phyloP scores from a whole-genome alignment of 371 early-diverging fungal genomes.

The Mucor circinelloides region DNA sequence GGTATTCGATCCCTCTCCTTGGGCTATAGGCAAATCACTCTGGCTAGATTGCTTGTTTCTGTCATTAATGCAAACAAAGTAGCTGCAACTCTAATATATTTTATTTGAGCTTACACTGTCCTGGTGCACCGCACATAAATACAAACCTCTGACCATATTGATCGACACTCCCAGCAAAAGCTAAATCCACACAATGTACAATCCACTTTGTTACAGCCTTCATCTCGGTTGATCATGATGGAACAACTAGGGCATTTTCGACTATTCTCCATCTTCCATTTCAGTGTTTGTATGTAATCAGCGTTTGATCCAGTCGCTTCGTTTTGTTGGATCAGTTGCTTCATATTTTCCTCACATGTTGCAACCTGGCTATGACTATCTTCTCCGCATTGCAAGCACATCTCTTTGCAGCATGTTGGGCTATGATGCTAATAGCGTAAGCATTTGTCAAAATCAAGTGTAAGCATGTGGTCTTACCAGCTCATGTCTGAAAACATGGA shows the following conservation, averaged over 20 bases:
- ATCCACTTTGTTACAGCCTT: conserved; percentile 76
- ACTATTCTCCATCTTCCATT: conserved; percentile 55
- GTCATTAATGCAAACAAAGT: conserved; percentile 23
- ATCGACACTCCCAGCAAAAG: conserved; percentile 63
- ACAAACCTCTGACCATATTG: conserved; percentile 32
- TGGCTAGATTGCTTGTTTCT: background rate
- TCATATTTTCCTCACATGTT: conserved; percentile 57
- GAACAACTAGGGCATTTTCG: conserved; percentile 67
- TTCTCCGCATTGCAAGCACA: conserved; percentile 66
- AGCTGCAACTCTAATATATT: conserved; percentile 28
- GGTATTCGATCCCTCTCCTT: background rate
- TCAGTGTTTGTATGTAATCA: conserved; percentile 42
- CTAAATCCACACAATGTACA: conserved; percentile 68
- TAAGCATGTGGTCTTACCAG: conserved; percentile 48
- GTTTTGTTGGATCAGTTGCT: conserved; percentile 20
- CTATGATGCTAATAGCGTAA: conserved; percentile 10
- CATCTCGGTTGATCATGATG: conserved; percentile 71
- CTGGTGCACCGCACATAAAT: background rate
- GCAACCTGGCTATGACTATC: conserved; percentile 42
- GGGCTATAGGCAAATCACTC: background rate
- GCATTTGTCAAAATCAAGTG: background rate
- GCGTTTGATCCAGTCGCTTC: conserved; percentile 7
- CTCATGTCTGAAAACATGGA: conserved; percentile 49
- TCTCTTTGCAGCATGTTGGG: conserved; percentile 37
- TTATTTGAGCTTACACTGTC: background rate